Evolutionary conservation across 2,329 filamentous ascomycete genomes (phyloP), one percentile per base, ranked within the genome.

Genomic region (Neonectria ditissima): DNA sequence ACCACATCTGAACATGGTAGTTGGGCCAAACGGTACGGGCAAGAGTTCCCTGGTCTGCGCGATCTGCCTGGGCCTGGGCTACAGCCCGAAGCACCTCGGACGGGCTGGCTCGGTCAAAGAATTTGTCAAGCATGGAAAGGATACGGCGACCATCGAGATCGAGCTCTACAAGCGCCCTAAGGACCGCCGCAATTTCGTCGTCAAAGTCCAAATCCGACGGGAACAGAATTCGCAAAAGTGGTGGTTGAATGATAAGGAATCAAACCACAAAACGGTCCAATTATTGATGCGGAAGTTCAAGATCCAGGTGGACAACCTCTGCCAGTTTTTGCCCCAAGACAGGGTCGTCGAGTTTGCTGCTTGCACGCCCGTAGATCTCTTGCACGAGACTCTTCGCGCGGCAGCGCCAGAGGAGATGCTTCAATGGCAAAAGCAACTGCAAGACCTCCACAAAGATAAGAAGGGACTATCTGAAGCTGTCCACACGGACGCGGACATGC

Each of bases 31-130:
- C 74, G 96, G 96, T 34, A 98, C 96, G 0, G 96, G 96, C 59
- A 99, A 99, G 80, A 98, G 95, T 80, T 97, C 96, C 0, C 84
- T 99, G 26, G 95, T 99, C 45, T 99, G 96, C 79, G 96, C 96
- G 47, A 97, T 99, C 70, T 98, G 96, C 75, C 81, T 99, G 14
- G 96, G 96, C 2, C 82, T 99, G 26, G 96, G 96, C 51, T 97
- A 91, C 84, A 87, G 89, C 32, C 89, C 94, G 24, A 88, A 91
- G 78, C 88, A 94, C 73, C 86, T 99, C 16, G 96, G 95, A 16
- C 90, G 96, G 65, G 94, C 94, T 7, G 94, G 92, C 72, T 89
- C 93, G 14, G 83, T 95, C 62, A 90, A 91, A 59, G 94, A 97
- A 74, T 99, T 96, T 74, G 94, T 99, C 70, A 98, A 98, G 79